These are phyloP conservation scores for Scutellaria barbata DNA, from an alignment of 257 asterid genomes.

Conservation along the genomic window DNA sequence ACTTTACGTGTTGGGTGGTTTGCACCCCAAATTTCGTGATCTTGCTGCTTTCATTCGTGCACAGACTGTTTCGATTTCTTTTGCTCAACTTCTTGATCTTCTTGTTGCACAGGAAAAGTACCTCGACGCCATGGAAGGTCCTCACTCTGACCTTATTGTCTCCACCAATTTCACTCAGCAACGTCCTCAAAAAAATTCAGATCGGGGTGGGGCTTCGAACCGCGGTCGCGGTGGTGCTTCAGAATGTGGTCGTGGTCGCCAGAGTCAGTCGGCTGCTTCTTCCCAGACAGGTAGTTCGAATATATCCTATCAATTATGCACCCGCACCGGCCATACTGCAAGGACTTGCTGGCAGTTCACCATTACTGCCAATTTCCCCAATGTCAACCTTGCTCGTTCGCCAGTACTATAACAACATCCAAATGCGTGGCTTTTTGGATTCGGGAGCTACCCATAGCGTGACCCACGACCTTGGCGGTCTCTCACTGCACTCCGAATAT, in stretches of 20 bases:
- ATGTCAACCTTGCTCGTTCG: not conserved
- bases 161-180: not conserved
- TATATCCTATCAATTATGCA: not conserved
- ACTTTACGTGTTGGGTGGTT: not conserved
- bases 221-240: not conserved
- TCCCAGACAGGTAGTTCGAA: not conserved
- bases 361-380: not conserved
- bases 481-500: conserved; percentile 10
- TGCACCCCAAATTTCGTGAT: not conserved
- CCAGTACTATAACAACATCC: not conserved
- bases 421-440: conserved; percentile 1
- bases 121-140: not conserved
- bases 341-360: not conserved
- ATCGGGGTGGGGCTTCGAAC: not conserved
- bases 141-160: not conserved
- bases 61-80: not conserved
- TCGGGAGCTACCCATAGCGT: not conserved
- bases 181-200: not conserved
- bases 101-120: conserved; percentile 1
- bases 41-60: not conserved
- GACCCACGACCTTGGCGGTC: not conserved
- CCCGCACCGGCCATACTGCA: not conserved
- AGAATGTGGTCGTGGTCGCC: not conserved
- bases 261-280: not conserved
- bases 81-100: not conserved